Evolutionary conservation across 306 rosid species (phyloP), one percentile per base, ranked within the genome.

Genomic region (Fragaria vesca): DNA sequence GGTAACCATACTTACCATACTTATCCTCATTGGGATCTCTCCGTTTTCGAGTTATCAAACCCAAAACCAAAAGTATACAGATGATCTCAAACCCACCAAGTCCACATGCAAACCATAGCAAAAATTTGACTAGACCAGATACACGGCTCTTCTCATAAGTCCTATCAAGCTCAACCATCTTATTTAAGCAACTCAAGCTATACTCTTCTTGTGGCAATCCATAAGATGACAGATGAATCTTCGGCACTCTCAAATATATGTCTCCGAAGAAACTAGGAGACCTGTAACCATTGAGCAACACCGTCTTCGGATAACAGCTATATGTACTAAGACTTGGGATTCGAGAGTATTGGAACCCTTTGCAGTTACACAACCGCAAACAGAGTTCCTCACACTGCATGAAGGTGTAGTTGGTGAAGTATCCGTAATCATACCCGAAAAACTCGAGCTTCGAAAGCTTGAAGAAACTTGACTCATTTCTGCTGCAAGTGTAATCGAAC

Each of bases 231-330:
- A 74, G 11, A 67, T 48, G 70, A 30, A 16, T 79, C 57, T 62
- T 66, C 0, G 91, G 90, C 17, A 89, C 60, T 72, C 72, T 87
- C 80, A 89, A 8, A 65, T 87, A 79, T 26, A 83, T 1, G 77
- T 85, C 77, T n/a, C 87, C 88, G 0, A n/a, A 24, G 20, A 82
- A 87, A 63, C 80, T 52, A 0, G 87, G 72, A 2, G 78, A 43
- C 9, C 78, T 78, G 82, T 81, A 65, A 11, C 83, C 91, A 36
- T 90, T 90, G n/a, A 50, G 76, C 76, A 90, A n/a, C 20, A 70
- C 67, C 15, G 81, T 12, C 82, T 90, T 90, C 0, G 86, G 90
- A 71, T 71, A 90, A 68, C 93, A 90, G 0, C 78, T 26, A 81
- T 88, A 42, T 15, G 26, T 15, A 71, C 65, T 9, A 0, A 0